Percentiles rank a stretch among this genome's conserved stretches.
Conservation (phyloP, 2,329 filamentous ascomycete genomes). For the Colletotrichum cereale region DNA sequence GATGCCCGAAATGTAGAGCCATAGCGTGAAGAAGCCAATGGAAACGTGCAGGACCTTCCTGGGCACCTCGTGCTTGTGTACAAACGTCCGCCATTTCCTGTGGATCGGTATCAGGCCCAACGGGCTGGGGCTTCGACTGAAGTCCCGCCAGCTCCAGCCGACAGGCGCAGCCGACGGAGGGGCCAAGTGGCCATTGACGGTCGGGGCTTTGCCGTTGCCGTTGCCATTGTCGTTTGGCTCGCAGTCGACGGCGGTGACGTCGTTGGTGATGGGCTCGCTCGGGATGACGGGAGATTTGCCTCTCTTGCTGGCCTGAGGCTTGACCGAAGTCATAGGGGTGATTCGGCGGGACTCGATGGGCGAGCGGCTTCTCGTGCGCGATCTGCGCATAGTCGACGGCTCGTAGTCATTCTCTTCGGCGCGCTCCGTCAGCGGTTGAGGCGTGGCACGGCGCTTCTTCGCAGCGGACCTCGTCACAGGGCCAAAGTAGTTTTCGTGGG, state of each 20-base stretch:
- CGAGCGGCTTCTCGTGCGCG: conserved; percentile 79
- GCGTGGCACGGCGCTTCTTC: conserved; percentile 66
- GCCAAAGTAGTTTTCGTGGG: conserved; percentile 75
- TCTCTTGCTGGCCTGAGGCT: conserved; percentile 53
- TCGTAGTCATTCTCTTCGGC: conserved; percentile 59
- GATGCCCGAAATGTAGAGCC: conserved; percentile 83
- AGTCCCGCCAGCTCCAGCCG: conserved; percentile 85
- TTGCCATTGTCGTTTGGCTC: conserved; percentile 44
- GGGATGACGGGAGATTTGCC: conserved; percentile 44
- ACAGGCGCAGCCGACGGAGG: conserved; percentile 68
- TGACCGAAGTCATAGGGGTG: conserved; percentile 65
- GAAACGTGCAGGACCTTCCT: conserved; percentile 94
- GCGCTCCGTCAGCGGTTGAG: conserved; percentile 68
- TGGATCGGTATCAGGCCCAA: conserved; percentile 96
- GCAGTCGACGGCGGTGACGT: conserved; percentile 39
- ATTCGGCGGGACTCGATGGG: conserved; percentile 68
- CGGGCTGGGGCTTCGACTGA: conserved; percentile 92
- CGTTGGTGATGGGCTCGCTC: conserved; percentile 43
- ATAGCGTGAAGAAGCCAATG: conserved; percentile 93
- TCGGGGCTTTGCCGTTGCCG: conserved; percentile 45
- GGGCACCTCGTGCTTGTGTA: conserved; percentile 97
- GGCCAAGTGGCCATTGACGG: conserved; percentile 76
- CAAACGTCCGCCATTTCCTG: conserved; percentile 88
- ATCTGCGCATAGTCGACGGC: conserved; percentile 66
- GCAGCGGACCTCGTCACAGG: conserved; percentile 83